Evolutionary conservation across 2,329 filamentous ascomycete genomes (phyloP).

Genomic region (Diaporthe ampelina): DNA sequence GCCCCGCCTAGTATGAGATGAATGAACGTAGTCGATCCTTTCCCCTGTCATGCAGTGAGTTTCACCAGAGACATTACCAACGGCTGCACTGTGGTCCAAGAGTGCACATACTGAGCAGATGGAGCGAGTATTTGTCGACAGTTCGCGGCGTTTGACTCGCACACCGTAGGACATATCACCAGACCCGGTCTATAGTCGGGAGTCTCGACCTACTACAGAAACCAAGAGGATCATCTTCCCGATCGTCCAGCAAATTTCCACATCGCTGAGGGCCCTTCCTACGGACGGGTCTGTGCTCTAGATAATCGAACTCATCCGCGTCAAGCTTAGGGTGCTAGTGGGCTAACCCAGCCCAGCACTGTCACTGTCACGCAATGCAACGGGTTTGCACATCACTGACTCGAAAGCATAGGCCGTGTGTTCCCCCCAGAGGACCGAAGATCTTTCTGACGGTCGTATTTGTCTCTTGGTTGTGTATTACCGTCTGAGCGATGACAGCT

Average conservation of each 20-base stretch:
- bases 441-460: background rate
- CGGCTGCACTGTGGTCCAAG: constrained; percentile 4
- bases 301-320: background rate
- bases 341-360: background rate
- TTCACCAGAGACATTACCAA: constrained; percentile 1
- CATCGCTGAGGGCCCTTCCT: background rate
- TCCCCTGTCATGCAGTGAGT: background rate
- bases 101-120: constrained; percentile 2
- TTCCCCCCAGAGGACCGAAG: background rate
- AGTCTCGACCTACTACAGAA: constrained; percentile 10
- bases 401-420: constrained; percentile 12
- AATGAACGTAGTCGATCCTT: constrained; percentile 19
- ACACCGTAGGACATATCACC: constrained; percentile 11
- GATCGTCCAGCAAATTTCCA: constrained; percentile 27
- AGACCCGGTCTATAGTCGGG: constrained; percentile 30
- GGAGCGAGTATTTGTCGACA: constrained; percentile 16
- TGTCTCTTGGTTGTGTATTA: background rate
- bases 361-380: constrained; percentile 5
- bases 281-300: constrained; percentile 25
- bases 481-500: constrained; percentile 20
- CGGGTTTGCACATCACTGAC: constrained; percentile 19
- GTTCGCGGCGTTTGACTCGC: constrained; percentile 23
- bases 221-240: constrained; percentile 17
- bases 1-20: constrained; percentile 24
- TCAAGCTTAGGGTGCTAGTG: constrained; percentile 3